phyloP scores from a whole-genome alignment of 1,139 yeast genomes.

The Geotrichum histeridarum region DNA sequence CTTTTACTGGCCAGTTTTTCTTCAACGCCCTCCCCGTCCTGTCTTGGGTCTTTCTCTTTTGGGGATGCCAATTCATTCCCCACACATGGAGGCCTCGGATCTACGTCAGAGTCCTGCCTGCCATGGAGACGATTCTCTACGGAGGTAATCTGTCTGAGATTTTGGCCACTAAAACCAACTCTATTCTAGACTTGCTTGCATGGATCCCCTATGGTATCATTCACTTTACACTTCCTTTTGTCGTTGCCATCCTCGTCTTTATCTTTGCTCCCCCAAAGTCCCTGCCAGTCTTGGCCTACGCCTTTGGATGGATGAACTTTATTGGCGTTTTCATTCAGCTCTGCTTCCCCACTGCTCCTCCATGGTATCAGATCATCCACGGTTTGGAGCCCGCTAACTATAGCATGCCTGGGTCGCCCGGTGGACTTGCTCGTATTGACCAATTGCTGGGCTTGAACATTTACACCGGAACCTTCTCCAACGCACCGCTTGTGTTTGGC shows the following conservation, averaged over 20 bases:
- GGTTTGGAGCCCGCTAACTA: constrained; percentile 90
- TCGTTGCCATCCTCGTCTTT: constrained; percentile 74
- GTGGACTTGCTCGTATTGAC: constrained; percentile 91
- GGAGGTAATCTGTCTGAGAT: constrained; percentile 90
- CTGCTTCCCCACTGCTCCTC: constrained; percentile 92
- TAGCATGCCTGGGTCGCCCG: constrained; percentile 91
- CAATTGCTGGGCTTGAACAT: constrained; percentile 70
- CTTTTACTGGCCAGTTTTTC: constrained; percentile 81
- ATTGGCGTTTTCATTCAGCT: constrained; percentile 79
- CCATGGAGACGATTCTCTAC: constrained; percentile 86
- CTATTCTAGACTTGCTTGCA: constrained; percentile 73
- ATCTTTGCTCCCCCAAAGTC: constrained; percentile 91
- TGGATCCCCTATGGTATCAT: constrained; percentile 95
- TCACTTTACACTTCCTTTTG: constrained; percentile 86
- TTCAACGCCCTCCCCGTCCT: constrained; percentile 79
- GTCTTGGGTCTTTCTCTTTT: constrained; percentile 83
- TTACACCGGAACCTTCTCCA: constrained; percentile 79
- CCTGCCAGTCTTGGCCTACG: constrained; percentile 81
- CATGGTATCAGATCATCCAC: constrained; percentile 88
- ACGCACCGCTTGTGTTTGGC: constrained; percentile 92
- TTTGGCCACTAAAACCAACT: constrained; percentile 66
- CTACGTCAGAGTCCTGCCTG: constrained; percentile 85
- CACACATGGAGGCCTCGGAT: constrained; percentile 80
- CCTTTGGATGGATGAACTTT: constrained; percentile 95
- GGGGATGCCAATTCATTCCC: constrained; percentile 74